Evolutionary conservation across 2,329 filamentous ascomycete species (phyloP).

Genomic region (Penicillium olsonii): DNA sequence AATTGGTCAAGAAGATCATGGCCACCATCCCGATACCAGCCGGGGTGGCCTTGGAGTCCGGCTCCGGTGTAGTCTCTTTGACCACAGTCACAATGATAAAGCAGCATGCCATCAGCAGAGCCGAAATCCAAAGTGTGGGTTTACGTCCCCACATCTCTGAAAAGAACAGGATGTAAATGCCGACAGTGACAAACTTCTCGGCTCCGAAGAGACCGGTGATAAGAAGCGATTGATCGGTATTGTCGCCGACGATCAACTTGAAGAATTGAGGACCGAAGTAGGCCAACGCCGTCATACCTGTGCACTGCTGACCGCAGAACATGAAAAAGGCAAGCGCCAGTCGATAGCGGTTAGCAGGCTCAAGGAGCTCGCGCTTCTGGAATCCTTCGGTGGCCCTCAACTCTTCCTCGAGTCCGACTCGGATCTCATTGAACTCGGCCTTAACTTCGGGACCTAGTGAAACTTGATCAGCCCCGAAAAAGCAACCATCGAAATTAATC

Average conservation of each 20-base stretch:
- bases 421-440: constrained; percentile 45
- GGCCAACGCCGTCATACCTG: constrained; percentile 53
- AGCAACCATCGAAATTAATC: neutral
- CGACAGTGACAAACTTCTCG: constrained; percentile 52
- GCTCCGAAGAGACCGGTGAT: constrained; percentile 55
- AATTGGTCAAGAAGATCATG: constrained; percentile 48
- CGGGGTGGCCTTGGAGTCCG: constrained; percentile 34
- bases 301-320: constrained; percentile 53
- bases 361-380: constrained; percentile 49
- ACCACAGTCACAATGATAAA: constrained; percentile 55
- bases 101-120: constrained; percentile 52
- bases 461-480: constrained; percentile 8
- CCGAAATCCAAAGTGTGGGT: constrained; percentile 50
- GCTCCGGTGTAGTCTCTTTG: constrained; percentile 44
- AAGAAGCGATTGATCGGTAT: constrained; percentile 45
- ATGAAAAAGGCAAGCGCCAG: constrained; percentile 51
- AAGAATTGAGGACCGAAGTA: constrained; percentile 56
- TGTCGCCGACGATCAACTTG: constrained; percentile 48
- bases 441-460: constrained; percentile 43
- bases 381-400: constrained; percentile 46
- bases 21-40: constrained; percentile 50
- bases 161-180: constrained; percentile 52
- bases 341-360: constrained; percentile 50
- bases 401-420: constrained; percentile 27
- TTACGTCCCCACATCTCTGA: constrained; percentile 54